Base-by-base conservation (phyloP, 306 rosid species). In the Vachellia pachyceras region DNA sequence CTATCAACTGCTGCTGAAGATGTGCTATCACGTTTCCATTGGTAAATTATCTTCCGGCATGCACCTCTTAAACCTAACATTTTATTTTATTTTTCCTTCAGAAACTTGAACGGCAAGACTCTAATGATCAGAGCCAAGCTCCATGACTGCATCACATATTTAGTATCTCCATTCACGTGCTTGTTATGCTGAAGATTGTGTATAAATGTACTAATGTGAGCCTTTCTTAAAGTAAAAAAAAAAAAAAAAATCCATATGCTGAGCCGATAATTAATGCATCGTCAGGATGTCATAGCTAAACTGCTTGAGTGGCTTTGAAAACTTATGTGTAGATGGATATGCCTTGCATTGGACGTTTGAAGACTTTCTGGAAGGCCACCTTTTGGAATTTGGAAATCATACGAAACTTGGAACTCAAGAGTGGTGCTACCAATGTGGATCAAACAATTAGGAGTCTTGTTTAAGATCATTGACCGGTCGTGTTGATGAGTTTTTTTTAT, bases 61-160 rank as follows among this genome's bases (percentile, higher is more conserved):
- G 58, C 40, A 39, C 83, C 58, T 72, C 52, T 76, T 75, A 15
- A 39, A 41, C 54, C 77, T 70, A 42, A 83, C 39, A 7, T 57
- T 45, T 49, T 49, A 17, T 5, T 17, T 18, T 17, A 4, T 61
- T 77, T 50, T 57, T 66, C 49, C 22, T 78, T 87, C 90, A 88
- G 97, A 89, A 93, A 86, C 78, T 83, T 13, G 84, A 84, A 35
- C 73, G 75, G 79, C 85, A 73, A 35, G 86, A 66, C 7, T 79
- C 89, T 78, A 84, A 60, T 0, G 90, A 89, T 86, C 76, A 10
- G 50, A 41, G 17, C 52, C 35, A 82, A 82, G 84, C 82, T 57
- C 75, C 86, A 12, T 87, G 90, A 87, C 65, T 71, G 50, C 41
- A 77, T 72, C 47, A 18, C 68, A 42, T 23, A 10, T 37, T 74